A percentile compares a stretch with the other conserved stretches of the same genome.
Conservation (phyloP, 192 early-diverging fungal genomes). For the Backusella tuberculispora region DNA sequence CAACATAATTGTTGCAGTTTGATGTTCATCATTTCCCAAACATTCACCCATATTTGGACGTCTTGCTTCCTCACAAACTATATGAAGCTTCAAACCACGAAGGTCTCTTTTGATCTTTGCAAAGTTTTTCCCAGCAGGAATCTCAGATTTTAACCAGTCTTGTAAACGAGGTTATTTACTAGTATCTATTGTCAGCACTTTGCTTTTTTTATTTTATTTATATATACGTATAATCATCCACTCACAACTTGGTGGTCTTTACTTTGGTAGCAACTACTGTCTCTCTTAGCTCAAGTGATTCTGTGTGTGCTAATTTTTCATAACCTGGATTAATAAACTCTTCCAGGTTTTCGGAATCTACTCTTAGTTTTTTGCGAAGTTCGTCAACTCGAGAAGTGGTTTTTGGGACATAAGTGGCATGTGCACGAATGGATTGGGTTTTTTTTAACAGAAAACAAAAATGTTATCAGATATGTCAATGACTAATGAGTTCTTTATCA, state of each 20-base stretch:
- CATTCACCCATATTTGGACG: constrained; percentile 99
- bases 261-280: constrained; percentile 47
- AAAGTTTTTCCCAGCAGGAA: constrained; percentile 81
- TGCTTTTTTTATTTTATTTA: background rate
- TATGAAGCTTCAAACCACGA: constrained; percentile 90
- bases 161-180: constrained; percentile 73
- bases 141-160: constrained; percentile 93
- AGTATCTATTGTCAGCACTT: background rate
- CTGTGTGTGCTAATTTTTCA: constrained; percentile 54
- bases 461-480: no score
- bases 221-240: background rate
- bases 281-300: constrained; percentile 60
- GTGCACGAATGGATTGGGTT: background rate
- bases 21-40: constrained; percentile 93
- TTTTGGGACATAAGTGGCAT: constrained; percentile 26
- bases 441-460: no score
- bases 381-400: constrained; percentile 46
- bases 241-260: constrained; percentile 34
- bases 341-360: constrained; percentile 49
- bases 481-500: no score
- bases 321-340: constrained; percentile 56
- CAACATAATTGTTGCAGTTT: constrained; percentile 98
- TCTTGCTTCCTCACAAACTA: constrained; percentile 96
- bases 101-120: constrained; percentile 87
- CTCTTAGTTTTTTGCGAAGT: constrained; percentile 40